Evolutionary conservation across 2,329 filamentous ascomycete genomes (phyloP).

Genomic region (Epichloe brachyelytri): DNA sequence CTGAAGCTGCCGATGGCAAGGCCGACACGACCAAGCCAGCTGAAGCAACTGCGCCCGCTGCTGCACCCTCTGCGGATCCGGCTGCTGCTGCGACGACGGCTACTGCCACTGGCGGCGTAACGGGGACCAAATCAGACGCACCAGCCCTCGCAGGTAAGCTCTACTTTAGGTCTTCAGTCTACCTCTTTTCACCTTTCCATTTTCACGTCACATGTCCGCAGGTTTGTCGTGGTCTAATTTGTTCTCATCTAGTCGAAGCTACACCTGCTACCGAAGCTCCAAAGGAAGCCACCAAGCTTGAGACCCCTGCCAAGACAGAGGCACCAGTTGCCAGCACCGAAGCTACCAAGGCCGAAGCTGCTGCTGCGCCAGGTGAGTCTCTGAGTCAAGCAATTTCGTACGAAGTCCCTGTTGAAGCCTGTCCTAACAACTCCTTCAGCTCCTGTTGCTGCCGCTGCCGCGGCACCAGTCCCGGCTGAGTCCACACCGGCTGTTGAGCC

Average conservation of each 20-base stretch:
- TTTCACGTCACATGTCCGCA: not conserved
- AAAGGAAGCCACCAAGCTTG: not conserved
- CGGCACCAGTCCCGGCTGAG: conserved; percentile 1
- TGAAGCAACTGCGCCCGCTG: conserved; percentile 11
- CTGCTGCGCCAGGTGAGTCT: conserved; percentile 1
- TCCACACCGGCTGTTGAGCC: conserved; percentile 9
- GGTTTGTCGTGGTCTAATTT: not conserved
- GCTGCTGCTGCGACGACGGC: conserved; percentile 15
- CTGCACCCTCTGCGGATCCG: conserved; percentile 9
- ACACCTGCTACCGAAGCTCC: conserved; percentile 9
- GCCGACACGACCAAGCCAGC: conserved; percentile 16
- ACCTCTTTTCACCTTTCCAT: too few species aligned
- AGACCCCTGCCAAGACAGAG: not conserved
- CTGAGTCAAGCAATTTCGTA: not conserved
- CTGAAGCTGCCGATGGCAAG: conserved; percentile 9
- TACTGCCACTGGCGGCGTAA: conserved; percentile 17
- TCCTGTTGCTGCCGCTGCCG: conserved; percentile 3
- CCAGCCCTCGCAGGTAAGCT: conserved; percentile 19
- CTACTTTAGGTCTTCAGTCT: not conserved
- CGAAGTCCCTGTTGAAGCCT: too few species aligned
- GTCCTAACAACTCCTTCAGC: conserved; percentile 1
- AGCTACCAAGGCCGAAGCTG: conserved; percentile 1
- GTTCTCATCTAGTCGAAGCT: conserved; percentile 11
- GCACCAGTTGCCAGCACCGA: not conserved
- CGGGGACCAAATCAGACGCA: conserved; percentile 23